phyloP scores from a whole-genome alignment of 805 yeast species.

The Candida yuanshanica region DNA sequence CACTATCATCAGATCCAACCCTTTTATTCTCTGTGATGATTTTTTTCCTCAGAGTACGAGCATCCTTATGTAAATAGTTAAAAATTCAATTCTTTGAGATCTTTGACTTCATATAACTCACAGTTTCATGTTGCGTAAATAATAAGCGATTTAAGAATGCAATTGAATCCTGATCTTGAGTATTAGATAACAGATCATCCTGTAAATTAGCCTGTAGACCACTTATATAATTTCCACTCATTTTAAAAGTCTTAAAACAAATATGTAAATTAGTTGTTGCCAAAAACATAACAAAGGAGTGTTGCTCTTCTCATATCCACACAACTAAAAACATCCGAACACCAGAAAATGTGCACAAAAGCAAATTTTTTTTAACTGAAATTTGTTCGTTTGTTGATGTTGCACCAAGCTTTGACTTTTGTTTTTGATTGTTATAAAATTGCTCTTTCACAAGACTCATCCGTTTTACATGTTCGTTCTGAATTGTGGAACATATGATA shows the following conservation, averaged over 20 bases:
- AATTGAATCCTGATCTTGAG: conserved; percentile 1
- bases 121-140: conserved; percentile 10
- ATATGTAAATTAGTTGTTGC: too few relatives aligned
- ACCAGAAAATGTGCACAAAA: neutral
- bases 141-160: conserved; percentile 8
- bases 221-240: neutral
- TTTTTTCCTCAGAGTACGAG: neutral
- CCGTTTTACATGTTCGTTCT: neutral
- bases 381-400: neutral
- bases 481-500: neutral
- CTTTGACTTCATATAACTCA: neutral
- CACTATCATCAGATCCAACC: neutral
- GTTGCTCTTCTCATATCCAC: too few relatives aligned
- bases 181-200: conserved; percentile 2
- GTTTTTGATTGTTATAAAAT: neutral
- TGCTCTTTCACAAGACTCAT: neutral
- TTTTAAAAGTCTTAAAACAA: neutral
- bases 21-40: neutral
- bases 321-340: neutral
- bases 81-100: neutral
- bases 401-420: neutral
- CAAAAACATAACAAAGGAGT: too few relatives aligned
- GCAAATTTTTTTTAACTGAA: neutral
- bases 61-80: neutral
- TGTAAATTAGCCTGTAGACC: neutral